Conservation (phyloP, 495 filamentous ascomycete genomes). For the Neurospora tetraspora region DNA sequence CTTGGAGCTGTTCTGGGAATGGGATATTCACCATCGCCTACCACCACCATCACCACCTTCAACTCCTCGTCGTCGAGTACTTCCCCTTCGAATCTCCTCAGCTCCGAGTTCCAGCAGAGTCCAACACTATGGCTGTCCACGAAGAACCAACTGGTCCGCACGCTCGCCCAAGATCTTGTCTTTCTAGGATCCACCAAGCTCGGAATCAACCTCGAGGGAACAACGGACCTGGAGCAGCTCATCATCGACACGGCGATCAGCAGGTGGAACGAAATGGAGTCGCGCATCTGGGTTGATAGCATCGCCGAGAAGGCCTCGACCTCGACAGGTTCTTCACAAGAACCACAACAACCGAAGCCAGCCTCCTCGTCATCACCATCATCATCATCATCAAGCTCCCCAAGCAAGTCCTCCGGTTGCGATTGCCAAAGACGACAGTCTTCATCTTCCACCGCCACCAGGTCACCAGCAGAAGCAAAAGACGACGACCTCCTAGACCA, state of each 20-base stretch:
- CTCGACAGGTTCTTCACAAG: not conserved
- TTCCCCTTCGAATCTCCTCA: not conserved
- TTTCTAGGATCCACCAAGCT: constrained; percentile 20
- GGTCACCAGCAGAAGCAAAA: not conserved
- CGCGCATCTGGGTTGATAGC: constrained; percentile 14
- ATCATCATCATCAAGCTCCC: not conserved
- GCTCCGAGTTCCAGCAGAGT: constrained; percentile 14
- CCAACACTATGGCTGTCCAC: constrained; percentile 26
- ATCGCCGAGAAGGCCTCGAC: not conserved
- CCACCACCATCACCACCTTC: not conserved
- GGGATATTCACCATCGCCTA: constrained; percentile 4
- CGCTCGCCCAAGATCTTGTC: constrained; percentile 25
- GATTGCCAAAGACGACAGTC: not conserved
- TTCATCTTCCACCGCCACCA: not conserved
- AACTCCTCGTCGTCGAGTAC: not conserved
- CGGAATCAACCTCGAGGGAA: constrained; percentile 20
- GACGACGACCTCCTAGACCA: not conserved
- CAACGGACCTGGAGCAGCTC: constrained; percentile 16
- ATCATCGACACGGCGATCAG: constrained; percentile 20
- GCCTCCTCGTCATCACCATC: not conserved
- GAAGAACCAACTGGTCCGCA: constrained; percentile 26
- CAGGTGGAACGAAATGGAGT: constrained; percentile 23
- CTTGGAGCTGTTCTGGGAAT: constrained; percentile 19
- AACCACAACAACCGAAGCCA: not conserved
- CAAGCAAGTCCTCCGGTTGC: not conserved